phyloP scores from a whole-genome alignment of 208 protist species.

The Wallacemonas sp. region DNA sequence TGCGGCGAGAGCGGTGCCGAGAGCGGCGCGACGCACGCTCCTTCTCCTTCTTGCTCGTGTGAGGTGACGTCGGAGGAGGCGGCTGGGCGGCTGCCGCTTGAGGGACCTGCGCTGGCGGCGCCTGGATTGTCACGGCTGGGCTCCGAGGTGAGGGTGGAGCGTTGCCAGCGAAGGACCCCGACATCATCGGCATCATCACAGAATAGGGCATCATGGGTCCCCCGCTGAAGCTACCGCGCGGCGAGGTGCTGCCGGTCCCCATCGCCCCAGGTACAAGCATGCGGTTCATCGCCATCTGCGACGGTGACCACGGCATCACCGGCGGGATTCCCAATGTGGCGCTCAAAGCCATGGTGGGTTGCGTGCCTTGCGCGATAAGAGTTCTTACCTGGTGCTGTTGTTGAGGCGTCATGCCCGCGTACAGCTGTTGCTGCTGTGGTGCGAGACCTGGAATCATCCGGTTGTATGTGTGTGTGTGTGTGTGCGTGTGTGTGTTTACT shows the following conservation, averaged over 20 bases:
- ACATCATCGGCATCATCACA: slow-evolving; percentile 5
- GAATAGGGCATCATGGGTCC: slow-evolving; percentile 7
- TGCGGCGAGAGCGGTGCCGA: slow-evolving; percentile 1
- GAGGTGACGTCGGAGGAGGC: neutral
- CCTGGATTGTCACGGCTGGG: too few relatives aligned
- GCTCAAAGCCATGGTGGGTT: slow-evolving; percentile 5
- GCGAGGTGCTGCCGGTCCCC: neutral
- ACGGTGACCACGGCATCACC: neutral
- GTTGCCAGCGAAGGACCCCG: neutral
- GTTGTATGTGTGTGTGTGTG: neutral
- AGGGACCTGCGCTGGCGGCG: neutral
- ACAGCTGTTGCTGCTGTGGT: slow-evolving; percentile 15
- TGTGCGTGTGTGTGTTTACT: neutral
- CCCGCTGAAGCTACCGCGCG: neutral
- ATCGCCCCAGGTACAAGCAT: neutral
- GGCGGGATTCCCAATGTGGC: neutral
- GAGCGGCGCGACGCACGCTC: neutral
- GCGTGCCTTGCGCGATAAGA: neutral
- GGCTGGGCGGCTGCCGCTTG: neutral
- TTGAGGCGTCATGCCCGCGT: slow-evolving; percentile 9
- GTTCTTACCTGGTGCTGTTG: slow-evolving; percentile 25
- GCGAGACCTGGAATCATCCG: slow-evolving; percentile 1
- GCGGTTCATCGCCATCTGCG: slow-evolving; percentile 1
- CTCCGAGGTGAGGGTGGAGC: too few relatives aligned
- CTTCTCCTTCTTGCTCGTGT: neutral